phyloP scores from a whole-genome alignment of 2,329 filamentous ascomycete genomes.

The Colletotrichum tabaci region DNA sequence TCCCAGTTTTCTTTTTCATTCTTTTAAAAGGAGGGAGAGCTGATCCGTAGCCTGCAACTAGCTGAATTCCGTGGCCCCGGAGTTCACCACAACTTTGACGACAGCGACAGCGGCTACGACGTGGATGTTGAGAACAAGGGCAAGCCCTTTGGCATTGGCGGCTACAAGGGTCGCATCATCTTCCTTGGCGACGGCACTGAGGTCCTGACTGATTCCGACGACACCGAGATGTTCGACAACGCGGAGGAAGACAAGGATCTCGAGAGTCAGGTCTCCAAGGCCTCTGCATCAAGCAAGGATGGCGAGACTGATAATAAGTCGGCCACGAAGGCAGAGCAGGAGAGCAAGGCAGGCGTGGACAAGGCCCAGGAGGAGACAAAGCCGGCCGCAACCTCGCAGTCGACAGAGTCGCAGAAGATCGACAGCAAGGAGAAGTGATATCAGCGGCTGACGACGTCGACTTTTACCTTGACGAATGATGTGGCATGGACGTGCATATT shows the following conservation, averaged over 20 bases:
- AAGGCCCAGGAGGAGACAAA: constrained; percentile 41
- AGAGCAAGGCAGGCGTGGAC: constrained; percentile 38
- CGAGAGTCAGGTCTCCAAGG: constrained; percentile 84
- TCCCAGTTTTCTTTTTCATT: constrained; percentile 21
- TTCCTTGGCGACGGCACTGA: constrained; percentile 96
- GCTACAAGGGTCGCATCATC: constrained; percentile 89
- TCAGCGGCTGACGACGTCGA: constrained; percentile 10
- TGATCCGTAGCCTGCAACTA: constrained; percentile 53
- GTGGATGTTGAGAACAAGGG: constrained; percentile 78
- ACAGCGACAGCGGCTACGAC: constrained; percentile 84
- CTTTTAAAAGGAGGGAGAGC: constrained; percentile 41
- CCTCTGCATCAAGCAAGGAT: constrained; percentile 39
- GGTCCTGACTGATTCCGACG: constrained; percentile 88
- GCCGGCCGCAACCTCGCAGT: constrained; percentile 28
- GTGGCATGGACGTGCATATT: constrained; percentile 29
- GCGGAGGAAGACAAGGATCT: constrained; percentile 88
- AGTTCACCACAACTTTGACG: constrained; percentile 86
- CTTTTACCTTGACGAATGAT: constrained; percentile 27
- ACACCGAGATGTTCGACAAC: constrained; percentile 95
- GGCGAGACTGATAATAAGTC: constrained; percentile 46
- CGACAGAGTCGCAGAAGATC: constrained; percentile 30
- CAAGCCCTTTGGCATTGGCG: constrained; percentile 76
- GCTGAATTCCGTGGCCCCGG: constrained; percentile 89
- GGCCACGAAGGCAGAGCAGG: constrained; percentile 45
- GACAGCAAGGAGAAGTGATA: constrained; percentile 40